These are phyloP conservation scores for Sindora glabra DNA, from an alignment of 306 rosid species.

Conservation along the genomic window DNA sequence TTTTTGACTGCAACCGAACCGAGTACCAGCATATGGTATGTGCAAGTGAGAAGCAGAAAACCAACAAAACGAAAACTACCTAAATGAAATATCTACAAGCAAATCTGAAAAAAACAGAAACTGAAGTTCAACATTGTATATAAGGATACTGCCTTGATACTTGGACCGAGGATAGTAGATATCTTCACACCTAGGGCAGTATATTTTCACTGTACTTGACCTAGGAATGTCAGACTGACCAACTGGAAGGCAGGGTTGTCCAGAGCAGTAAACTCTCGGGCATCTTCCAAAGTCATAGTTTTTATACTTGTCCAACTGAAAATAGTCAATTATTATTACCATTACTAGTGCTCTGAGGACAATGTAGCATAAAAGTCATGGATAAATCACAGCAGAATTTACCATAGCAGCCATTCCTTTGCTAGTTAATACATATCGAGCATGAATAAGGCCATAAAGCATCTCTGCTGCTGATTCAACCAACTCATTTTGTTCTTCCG, in stretches of 20 bases:
- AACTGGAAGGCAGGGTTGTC: slow-evolving; percentile 98
- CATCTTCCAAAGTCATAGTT: slow-evolving; percentile 96
- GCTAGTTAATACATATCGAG: slow-evolving; percentile 82
- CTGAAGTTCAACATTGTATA: background rate
- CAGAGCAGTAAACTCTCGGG: slow-evolving; percentile 95
- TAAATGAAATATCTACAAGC: no score
- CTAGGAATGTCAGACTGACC: slow-evolving; percentile 98
- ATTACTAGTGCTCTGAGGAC: background rate
- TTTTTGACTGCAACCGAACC: background rate
- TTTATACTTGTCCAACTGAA: slow-evolving; percentile 88
- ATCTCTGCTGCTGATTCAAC: slow-evolving; percentile 97
- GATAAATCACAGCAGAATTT: slow-evolving; percentile 1
- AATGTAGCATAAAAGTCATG: background rate
- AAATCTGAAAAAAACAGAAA: background rate
- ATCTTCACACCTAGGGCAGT: slow-evolving; percentile 97
- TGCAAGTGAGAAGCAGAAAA: background rate
- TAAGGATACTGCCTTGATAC: slow-evolving; percentile 99
- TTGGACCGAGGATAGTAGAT: slow-evolving; percentile 94
- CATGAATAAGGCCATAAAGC: slow-evolving; percentile 97
- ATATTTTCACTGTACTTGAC: slow-evolving; percentile 91
- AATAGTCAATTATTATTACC: slow-evolving; percentile 12
- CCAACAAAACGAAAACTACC: background rate
- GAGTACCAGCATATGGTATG: background rate
- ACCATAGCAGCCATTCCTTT: slow-evolving; percentile 98
- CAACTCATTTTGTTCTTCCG: slow-evolving; percentile 95